A percentile compares a stretch with the other conserved stretches of the same genome.
phyloP scores from a whole-genome alignment of 176 grass and related monocot genomes.

The Zea mays region DNA sequence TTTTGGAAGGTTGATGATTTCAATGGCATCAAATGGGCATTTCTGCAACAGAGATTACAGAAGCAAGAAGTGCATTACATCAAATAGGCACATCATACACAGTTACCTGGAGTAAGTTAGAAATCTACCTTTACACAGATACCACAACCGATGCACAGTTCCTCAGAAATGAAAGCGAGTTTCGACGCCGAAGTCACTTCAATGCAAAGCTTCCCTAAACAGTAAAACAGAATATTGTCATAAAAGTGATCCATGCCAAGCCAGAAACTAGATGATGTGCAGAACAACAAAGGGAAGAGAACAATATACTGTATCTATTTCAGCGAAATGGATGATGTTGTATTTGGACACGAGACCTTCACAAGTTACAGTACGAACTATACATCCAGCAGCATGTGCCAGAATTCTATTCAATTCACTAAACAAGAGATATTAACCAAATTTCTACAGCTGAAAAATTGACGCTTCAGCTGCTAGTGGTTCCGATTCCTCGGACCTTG shows the following conservation, averaged over 20 bases:
- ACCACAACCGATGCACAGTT: slow-evolving; percentile 93
- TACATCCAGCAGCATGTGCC: too few species aligned
- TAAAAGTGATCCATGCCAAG: background rate
- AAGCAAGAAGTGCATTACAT: background rate
- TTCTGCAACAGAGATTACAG: slow-evolving; percentile 55
- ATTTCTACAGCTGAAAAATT: too few species aligned
- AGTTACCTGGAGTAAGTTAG: background rate
- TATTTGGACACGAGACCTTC: too few species aligned
- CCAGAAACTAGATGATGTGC: background rate
- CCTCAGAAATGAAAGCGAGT: slow-evolving; percentile 87
- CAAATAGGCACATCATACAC: background rate
- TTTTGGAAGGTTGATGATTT: slow-evolving; percentile 95
- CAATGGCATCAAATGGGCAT: slow-evolving; percentile 95
- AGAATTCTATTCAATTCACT: too few species aligned
- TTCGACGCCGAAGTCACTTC: slow-evolving; percentile 63
- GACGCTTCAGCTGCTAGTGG: too few species aligned
- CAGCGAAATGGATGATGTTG: too few species aligned
- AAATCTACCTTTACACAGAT: slow-evolving; percentile 83
- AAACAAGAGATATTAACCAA: too few species aligned
- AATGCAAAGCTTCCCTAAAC: slow-evolving; percentile 84
- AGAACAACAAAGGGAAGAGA: background rate
- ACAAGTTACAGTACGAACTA: too few species aligned
- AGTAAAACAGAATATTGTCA: slow-evolving; percentile 12
- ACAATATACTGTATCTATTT: too few species aligned
- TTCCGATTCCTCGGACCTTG: too few species aligned